Evolutionary conservation across 495 filamentous ascomycete genomes (phyloP), one percentile per base, ranked within the genome.

Genomic region (Clohesyomyces aquaticus): DNA sequence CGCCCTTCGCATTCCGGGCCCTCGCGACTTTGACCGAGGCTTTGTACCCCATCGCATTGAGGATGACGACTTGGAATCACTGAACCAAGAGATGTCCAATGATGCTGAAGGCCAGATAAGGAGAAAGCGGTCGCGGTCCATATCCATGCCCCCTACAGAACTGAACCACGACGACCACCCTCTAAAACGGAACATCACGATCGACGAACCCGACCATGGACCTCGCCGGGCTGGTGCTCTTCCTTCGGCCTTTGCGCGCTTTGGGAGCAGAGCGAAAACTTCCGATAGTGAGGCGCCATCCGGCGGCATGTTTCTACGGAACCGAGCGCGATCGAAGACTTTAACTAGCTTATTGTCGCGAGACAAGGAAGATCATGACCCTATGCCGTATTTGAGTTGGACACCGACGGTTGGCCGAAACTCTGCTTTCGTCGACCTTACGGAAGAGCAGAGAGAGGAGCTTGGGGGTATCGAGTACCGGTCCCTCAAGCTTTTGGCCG

Each of bases 381-480:
- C 87, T 22, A 79, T 83, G 71, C 93, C 94, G 0, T 98, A 98
- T 73, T 81, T 98, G 22, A 96, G 91, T 72, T 98, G 90, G 86
- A 85, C 92, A 72, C 91, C 94, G 4, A 98, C 94, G 0, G 79
- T 96, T 38, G 94, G 90, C 18, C 83, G 94, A 42, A 98, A 98
- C 72, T 96, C 93, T 26, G 86, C 88, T 18, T 98, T 98, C 65
- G 80, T 94, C 6, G 90, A 92, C 72, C 76, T 98, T 52, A 90
- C 87, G 0, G 89, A 95, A 72, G 91, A 90, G 60, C 93, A 98
- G 75, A 82, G 92, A 50, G 90, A 98, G 66, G 93, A 98, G 71
- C 79, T 98, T 12, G 93, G 93, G 2, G 93, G 93, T 12, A 96
- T 97, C 47, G 93, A 98, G 76, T 98, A 98, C 71, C 85, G 93